Evolutionary conservation across 345 rosid species (phyloP), one percentile per base, ranked within the genome.

Genomic region (Eucalyptus marginata): DNA sequence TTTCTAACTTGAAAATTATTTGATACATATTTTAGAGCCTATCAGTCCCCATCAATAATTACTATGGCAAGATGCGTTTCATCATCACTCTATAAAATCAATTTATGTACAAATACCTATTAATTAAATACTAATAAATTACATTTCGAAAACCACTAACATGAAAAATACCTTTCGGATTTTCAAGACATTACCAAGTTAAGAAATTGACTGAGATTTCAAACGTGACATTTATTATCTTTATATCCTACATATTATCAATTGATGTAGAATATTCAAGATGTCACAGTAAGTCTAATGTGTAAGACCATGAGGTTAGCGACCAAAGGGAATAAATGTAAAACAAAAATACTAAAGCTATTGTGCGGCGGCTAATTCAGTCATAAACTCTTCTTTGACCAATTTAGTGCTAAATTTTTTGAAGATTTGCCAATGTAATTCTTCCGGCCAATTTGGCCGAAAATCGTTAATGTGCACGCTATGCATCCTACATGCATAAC

Each of bases 371-470:
- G 7, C 7, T 13, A 59, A 59, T 59, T 27, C 1, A 5, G 8
- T 27, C 16, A 1, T 59, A 59, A 59, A 59, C 16, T 27, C 13
- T 59, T 59, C n/a, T 59, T 59, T 59, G 31, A 13, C 4, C 7
- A 59, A 59, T 59, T 59, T 27, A 59, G 68, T 59, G 2, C 16
- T 59, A 59, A 59, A 59, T 1, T 13, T 59, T 59, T 59, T 27
- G 4, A 59, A 0, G 8, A 59, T 59, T 59, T 59, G n/a, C 16
- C n/a, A 59, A 27, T 27, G 0, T 11, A 59, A 12, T 59, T 27
- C 2, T 1, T 27, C 15, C 4, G 0, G 7, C 3, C 15, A 59
- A 25, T 58, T 59, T 59, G 66, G 16, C 2, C 0, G 7, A 12
- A 59, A 25, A 59, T 59, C 31, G 2, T 29, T 27, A 12, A 27